Percentiles rank a stretch among this genome's conserved stretches.
These are phyloP conservation scores for Euphorbia schlechtendalii DNA, from an alignment of 441 rosid genomes.

Conservation along the genomic window DNA sequence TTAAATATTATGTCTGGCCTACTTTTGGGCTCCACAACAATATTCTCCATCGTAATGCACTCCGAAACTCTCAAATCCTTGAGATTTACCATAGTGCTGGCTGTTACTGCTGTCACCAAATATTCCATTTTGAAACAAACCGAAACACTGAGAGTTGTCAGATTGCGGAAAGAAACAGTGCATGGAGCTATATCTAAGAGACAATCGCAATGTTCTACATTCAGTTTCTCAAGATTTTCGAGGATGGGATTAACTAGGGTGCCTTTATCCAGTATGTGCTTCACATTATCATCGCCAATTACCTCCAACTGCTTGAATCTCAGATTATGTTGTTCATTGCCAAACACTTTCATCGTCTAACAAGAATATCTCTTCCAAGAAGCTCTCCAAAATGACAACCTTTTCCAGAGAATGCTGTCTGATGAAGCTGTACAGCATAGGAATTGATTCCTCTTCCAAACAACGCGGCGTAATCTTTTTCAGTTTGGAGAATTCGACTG, in stretches of 20 bases:
- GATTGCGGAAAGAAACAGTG: background rate
- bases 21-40: background rate
- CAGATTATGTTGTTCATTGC: background rate
- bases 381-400: background rate
- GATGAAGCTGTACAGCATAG: background rate
- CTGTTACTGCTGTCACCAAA: background rate
- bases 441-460: background rate
- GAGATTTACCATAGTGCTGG: conserved; percentile 8
- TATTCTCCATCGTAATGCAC: background rate
- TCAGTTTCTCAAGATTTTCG: background rate
- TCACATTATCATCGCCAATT: background rate
- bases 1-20: background rate
- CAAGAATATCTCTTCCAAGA: conserved; percentile 1
- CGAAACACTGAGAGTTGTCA: background rate
- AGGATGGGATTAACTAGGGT: background rate
- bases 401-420: background rate
- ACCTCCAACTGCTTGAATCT: background rate
- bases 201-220: background rate
- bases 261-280: background rate
- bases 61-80: background rate
- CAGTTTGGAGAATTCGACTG: background rate
- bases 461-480: background rate
- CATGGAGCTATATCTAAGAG: background rate
- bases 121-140: background rate
- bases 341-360: background rate